Conservation (phyloP, 352 stramenopile species). For the Globisporangium spinosum region DNA sequence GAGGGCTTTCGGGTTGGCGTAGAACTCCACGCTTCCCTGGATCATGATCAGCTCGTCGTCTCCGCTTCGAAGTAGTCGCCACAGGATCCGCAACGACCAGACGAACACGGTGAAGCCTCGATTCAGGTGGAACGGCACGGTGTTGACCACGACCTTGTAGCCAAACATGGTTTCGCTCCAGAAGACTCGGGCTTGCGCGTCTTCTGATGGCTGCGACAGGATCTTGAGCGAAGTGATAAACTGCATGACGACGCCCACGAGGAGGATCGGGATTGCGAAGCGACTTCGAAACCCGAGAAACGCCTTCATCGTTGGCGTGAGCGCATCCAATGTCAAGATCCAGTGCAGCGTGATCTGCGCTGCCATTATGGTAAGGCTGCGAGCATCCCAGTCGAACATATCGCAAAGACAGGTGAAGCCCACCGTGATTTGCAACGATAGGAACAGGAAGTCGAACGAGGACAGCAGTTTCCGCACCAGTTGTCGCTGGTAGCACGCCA, state of each 20-base stretch:
- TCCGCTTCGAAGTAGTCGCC: not conserved
- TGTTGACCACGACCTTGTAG: not conserved
- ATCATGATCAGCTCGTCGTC: slow-evolving; percentile 10
- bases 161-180: slow-evolving; percentile 3
- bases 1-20: slow-evolving; percentile 5
- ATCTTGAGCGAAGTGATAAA: not conserved
- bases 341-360: slow-evolving; percentile 23
- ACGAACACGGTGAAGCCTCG: slow-evolving; percentile 1
- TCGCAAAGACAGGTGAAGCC: slow-evolving; percentile 18
- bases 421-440: slow-evolving; percentile 23
- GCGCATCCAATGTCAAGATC: slow-evolving; percentile 23
- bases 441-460: slow-evolving; percentile 30
- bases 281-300: slow-evolving; percentile 10
- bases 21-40: slow-evolving; percentile 10
- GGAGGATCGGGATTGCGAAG: not conserved
- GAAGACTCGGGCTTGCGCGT: not conserved
- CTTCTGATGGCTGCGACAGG: not conserved
- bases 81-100: not conserved
- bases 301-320: slow-evolving; percentile 17
- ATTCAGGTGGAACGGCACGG: slow-evolving; percentile 1
- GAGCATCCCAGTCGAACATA: slow-evolving; percentile 19
- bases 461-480: not conserved
- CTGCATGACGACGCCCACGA: not conserved
- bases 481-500: slow-evolving; percentile 2
- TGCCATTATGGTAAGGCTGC: slow-evolving; percentile 1